phyloP scores from a whole-genome alignment of 2,329 filamentous ascomycete species.

The Apiospora pterosperma region DNA sequence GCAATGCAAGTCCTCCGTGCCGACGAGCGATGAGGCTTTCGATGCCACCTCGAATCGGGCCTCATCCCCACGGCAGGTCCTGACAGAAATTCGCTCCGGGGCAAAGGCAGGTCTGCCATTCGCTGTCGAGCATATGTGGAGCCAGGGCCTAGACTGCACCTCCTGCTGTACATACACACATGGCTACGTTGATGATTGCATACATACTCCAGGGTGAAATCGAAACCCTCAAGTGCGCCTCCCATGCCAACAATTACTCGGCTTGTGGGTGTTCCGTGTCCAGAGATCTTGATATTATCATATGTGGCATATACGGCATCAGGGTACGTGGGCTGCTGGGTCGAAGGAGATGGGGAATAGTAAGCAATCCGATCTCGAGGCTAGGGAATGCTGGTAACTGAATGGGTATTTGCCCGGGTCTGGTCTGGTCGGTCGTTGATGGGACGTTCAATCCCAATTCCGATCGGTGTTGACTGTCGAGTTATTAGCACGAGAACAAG shows the following conservation, averaged over 20 bases:
- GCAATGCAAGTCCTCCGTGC: slow-evolving; percentile 3
- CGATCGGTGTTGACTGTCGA: not conserved
- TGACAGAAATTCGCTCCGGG: not conserved
- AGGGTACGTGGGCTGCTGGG: not conserved
- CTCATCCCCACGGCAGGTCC: slow-evolving; percentile 1
- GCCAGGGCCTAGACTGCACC: not conserved
- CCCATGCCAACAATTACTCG: slow-evolving; percentile 7
- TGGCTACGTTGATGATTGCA: slow-evolving; percentile 5
- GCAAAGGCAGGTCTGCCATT: not conserved
- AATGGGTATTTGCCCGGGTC: not conserved
- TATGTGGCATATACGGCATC: not conserved
- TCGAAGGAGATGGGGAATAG: slow-evolving; percentile 1
- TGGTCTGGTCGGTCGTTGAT: not conserved
- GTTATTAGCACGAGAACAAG: not conserved
- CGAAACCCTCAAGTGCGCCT: slow-evolving; percentile 1
- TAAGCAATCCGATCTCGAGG: slow-evolving; percentile 1
- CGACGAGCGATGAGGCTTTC: not conserved
- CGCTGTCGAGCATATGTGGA: not conserved
- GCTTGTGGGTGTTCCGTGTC: slow-evolving; percentile 11
- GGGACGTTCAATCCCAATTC: not conserved
- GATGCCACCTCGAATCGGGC: slow-evolving; percentile 5
- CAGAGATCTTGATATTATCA: slow-evolving; percentile 3
- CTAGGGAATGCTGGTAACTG: not conserved
- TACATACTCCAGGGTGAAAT: slow-evolving; percentile 6
- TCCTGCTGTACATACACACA: not conserved